These are phyloP conservation scores for Aspergillus sp. DNA, from an alignment of 2,329 filamentous ascomycete species.

Conservation along the genomic window DNA sequence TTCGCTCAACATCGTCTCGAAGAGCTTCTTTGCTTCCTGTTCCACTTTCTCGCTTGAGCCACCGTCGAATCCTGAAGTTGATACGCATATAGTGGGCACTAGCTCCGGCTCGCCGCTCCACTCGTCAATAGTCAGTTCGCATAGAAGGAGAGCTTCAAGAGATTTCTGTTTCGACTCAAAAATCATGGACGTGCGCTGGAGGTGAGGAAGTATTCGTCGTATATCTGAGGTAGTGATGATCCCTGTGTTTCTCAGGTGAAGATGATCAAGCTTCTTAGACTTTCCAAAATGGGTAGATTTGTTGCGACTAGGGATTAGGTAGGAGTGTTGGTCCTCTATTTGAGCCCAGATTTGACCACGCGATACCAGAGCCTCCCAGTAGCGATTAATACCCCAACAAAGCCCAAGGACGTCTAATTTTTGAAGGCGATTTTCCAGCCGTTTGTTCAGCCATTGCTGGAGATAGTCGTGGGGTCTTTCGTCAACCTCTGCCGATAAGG, in stretches of 20 bases:
- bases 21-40: slow-evolving; percentile 39
- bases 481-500: slow-evolving; percentile 27
- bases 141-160: slow-evolving; percentile 33
- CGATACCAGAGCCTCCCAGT: slow-evolving; percentile 41
- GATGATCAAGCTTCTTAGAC: neutral
- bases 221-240: slow-evolving; percentile 25
- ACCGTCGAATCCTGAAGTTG: slow-evolving; percentile 9
- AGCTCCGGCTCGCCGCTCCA: slow-evolving; percentile 43
- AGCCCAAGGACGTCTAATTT: slow-evolving; percentile 41
- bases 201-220: slow-evolving; percentile 33
- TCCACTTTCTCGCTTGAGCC: slow-evolving; percentile 29
- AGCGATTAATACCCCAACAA: slow-evolving; percentile 43
- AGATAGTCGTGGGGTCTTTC: slow-evolving; percentile 22
- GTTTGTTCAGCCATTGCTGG: slow-evolving; percentile 34
- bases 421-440: slow-evolving; percentile 35
- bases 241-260: slow-evolving; percentile 5
- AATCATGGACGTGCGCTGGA: slow-evolving; percentile 37
- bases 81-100: slow-evolving; percentile 37
- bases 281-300: neutral
- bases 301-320: slow-evolving; percentile 10
- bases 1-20: slow-evolving; percentile 34
- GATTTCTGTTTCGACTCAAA: slow-evolving; percentile 23
- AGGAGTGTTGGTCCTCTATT: slow-evolving; percentile 28
- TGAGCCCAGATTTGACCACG: slow-evolving; percentile 40
- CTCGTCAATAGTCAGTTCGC: slow-evolving; percentile 35